phyloP scores from a whole-genome alignment of 345 rosid genomes.

The Pugionium cornutum region DNA sequence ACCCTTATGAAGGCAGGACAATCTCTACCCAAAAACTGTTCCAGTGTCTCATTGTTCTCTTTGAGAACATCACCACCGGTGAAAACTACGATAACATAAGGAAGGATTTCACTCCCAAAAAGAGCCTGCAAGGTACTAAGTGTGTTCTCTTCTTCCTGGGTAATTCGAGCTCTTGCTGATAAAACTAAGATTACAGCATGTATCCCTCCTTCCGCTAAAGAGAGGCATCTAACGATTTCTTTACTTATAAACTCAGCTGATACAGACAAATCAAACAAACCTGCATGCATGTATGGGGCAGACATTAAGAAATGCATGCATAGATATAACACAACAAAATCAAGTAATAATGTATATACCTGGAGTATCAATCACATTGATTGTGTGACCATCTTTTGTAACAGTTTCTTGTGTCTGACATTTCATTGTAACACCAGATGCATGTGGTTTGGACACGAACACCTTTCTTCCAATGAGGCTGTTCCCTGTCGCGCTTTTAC shows the following conservation, averaged over 20 bases:
- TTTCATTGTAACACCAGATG: conserved; percentile 62
- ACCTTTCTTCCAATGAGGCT: conserved; percentile 54
- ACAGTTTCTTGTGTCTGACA: conserved; percentile 49
- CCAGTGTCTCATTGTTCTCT: conserved; percentile 57
- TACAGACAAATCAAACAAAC: conserved; percentile 47
- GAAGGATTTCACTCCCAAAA: conserved; percentile 61
- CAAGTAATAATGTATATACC: conserved; percentile 38
- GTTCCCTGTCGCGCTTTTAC: conserved; percentile 61
- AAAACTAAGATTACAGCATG: conserved; percentile 44
- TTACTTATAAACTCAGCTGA: conserved; percentile 59
- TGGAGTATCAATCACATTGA: conserved; percentile 42
- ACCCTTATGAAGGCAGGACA: conserved; percentile 45
- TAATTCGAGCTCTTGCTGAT: conserved; percentile 51
- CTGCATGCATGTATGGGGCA: neutral
- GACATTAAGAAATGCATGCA: neutral
- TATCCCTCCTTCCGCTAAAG: conserved; percentile 72
- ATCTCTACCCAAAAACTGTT: conserved; percentile 56
- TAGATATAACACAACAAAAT: too few species aligned
- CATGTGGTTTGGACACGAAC: conserved; percentile 60
- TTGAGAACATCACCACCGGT: conserved; percentile 84
- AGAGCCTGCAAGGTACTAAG: conserved; percentile 54
- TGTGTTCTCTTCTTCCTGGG: conserved; percentile 66
- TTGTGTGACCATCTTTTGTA: conserved; percentile 44
- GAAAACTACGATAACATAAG: conserved; percentile 77
- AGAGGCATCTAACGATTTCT: conserved; percentile 68